Evolutionary conservation across 208 protist genomes (phyloP), one percentile per base, ranked within the genome.

Genomic region (Trypanosomatidae sp.): DNA sequence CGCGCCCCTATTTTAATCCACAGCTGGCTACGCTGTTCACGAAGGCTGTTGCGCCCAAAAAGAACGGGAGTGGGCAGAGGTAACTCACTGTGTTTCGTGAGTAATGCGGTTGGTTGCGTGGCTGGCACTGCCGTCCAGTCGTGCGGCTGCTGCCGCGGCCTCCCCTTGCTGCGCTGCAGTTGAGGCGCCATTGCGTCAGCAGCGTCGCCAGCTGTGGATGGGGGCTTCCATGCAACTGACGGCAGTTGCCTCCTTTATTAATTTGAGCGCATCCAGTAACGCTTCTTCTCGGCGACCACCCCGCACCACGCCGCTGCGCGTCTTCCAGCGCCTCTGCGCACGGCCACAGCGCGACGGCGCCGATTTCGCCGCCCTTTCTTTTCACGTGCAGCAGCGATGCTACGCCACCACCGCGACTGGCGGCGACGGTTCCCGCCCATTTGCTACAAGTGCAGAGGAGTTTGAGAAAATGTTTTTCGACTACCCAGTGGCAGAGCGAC

Each of bases 401-500:
- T 79, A 39, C 49, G 17, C 30, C 44, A 39, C 28, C 50, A 12
- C 52, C 10, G 3, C 44, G 15, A 44, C 49, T 49, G 22, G 33
- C 28, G 33, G 15, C 33, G 62, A 47, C 28, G 44, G 39, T 65
- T 36, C 60, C 39, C 6, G 60, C 41, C 39, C 44, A 1, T 15
- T 19, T 53, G 64, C 44, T 1, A 3, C 47, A 56, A 69, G 7
- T n/a, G 66, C 66, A 68, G 53, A 28, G 15, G 76, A 73, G 52
- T 75, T 80, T 58, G 55, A 69, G 17, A 36, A 47, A 1, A 28
- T 66, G 1, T 84, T 88, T 52, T 82, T 79, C 30, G 44, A 58
- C 7, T 66, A 80, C 30, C 79, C 88, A 5, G 30, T 87, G 15
- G 71, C 84, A 6, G 83, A 90, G 66, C 83, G 88, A 28, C 62